Evolutionary conservation across 164 flowering plant genomes (phyloP), one percentile per base, ranked within the genome.

Genomic region (Magnolia changhungtana): DNA sequence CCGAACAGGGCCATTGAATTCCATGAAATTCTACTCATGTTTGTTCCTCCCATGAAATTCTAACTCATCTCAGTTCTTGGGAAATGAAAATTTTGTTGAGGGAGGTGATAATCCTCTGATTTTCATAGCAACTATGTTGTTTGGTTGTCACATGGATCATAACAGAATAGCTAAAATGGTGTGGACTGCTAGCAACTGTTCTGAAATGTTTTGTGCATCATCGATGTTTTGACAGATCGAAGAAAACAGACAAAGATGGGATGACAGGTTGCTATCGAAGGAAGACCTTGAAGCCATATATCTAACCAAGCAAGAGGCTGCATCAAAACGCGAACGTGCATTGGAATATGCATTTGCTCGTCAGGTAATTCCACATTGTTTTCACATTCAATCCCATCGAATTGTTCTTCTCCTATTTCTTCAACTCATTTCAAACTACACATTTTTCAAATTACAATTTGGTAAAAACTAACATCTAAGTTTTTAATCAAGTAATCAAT

Each of bases 251-350:
- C 84, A 72, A 37, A 80, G 86, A 84, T 84, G 89, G 94, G 91
- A 89, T 74, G 85, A 82, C n/a, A 88, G 91, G 65, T 52, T 79
- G 18, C 58, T 85, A 66, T 75, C 92, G 65, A 88, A 87, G 79
- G 87, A 89, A 78, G 88, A 85, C 45, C 81, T 71, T 10, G 87
- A 87, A 50, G 80, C 85, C n/a, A 67, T 81, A 72, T 74, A 65
- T 63, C 16, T 85, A 50, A 87, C 83, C 82, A 89, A 84, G 84
- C 86, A 78, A 78, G 87, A 81, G 72, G 90, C 94, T 66, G 73
- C 77, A 50, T 68, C 80, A 37, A 90, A 78, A 83, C 83, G 91
- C 78, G 90, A 89, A 72, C 72, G 89, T 27, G 82, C 86, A 21
- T 85, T 76, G 67, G 90, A 86, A 81, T 91, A 92, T 81, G 73